These are phyloP conservation scores for Skeletonema potamos DNA, from an alignment of 108 stramenopile species.

Conservation along the genomic window DNA sequence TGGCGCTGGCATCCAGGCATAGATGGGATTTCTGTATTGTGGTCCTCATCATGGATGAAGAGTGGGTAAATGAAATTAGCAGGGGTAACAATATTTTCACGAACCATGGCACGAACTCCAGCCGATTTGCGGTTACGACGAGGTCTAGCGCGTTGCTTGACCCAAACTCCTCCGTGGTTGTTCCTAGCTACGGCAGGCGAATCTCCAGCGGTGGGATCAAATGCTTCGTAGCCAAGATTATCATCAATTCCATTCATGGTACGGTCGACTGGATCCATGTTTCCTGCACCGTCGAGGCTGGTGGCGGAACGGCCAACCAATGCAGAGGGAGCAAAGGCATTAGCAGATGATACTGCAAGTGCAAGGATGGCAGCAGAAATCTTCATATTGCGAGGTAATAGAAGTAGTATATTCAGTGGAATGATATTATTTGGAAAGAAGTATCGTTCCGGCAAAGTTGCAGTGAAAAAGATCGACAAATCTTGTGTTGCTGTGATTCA, in stretches of 20 bases:
- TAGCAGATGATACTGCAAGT: conserved; percentile 52
- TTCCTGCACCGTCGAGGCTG: conserved; percentile 11
- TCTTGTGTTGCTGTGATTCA: background rate
- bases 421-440: background rate
- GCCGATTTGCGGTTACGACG: conserved; percentile 95
- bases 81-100: conserved; percentile 95
- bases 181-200: conserved; percentile 60
- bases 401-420: background rate
- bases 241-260: conserved; percentile 67
- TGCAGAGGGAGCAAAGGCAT: conserved; percentile 57
- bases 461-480: background rate
- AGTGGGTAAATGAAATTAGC: conserved; percentile 97
- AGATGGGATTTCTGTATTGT: conserved; percentile 78
- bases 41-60: conserved; percentile 95
- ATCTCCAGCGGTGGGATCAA: conserved; percentile 73
- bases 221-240: conserved; percentile 44
- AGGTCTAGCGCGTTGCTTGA: conserved; percentile 83
- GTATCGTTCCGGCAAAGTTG: background rate
- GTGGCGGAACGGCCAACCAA: conserved; percentile 13
- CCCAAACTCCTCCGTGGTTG: conserved; percentile 81
- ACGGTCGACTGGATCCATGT: conserved; percentile 62
- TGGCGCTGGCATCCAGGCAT: conserved; percentile 97
- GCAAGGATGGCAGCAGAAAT: conserved; percentile 52
- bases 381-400: conserved; percentile 50
- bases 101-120: conserved; percentile 91